phyloP scores from a whole-genome alignment of 2,329 filamentous ascomycete genomes.

The Ascochyta koolunga region DNA sequence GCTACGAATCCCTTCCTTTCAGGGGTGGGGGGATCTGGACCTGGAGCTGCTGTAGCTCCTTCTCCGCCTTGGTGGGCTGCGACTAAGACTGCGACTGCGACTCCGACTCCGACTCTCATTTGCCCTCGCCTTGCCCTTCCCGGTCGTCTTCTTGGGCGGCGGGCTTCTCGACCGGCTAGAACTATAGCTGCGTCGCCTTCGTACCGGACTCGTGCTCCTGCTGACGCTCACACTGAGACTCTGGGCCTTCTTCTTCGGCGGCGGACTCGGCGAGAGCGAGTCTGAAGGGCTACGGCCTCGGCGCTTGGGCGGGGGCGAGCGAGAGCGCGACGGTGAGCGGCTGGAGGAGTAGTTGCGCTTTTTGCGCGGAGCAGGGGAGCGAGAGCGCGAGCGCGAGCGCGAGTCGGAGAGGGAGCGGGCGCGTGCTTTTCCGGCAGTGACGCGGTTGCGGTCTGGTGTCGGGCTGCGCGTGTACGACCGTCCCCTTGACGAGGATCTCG shows the following conservation, averaged over 20 bases:
- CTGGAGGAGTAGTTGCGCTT: constrained; percentile 36
- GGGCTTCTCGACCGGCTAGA: constrained; percentile 7
- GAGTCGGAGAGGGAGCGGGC: constrained; percentile 29
- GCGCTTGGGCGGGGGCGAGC: constrained; percentile 29
- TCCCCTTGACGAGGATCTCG: constrained; percentile 29
- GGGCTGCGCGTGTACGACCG: constrained; percentile 39
- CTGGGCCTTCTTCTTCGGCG: constrained; percentile 18
- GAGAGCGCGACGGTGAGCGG: constrained; percentile 29
- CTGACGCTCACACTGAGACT: constrained; percentile 17
- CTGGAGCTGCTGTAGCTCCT: constrained; percentile 19
- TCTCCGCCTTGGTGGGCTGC: constrained; percentile 14
- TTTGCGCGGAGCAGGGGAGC: constrained; percentile 31
- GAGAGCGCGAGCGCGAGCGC: constrained; percentile 25
- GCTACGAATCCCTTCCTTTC: constrained; percentile 18
- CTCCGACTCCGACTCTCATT: constrained; percentile 11
- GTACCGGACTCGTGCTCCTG: constrained; percentile 9
- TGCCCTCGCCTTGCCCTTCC: constrained; percentile 11
- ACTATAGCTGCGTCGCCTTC: constrained; percentile 2
- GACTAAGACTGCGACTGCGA: constrained; percentile 12
- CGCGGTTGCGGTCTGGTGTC: constrained; percentile 33
- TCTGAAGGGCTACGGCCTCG: constrained; percentile 31
- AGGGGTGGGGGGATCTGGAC: constrained; percentile 20
- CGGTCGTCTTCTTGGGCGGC: constrained; percentile 10
- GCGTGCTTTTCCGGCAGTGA: constrained; percentile 20
- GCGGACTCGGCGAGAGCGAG: constrained; percentile 23